Evolutionary conservation across 106 monocot genomes (phyloP), one percentile per base, ranked within the genome.

Genomic region (Ottelia alismoides): DNA sequence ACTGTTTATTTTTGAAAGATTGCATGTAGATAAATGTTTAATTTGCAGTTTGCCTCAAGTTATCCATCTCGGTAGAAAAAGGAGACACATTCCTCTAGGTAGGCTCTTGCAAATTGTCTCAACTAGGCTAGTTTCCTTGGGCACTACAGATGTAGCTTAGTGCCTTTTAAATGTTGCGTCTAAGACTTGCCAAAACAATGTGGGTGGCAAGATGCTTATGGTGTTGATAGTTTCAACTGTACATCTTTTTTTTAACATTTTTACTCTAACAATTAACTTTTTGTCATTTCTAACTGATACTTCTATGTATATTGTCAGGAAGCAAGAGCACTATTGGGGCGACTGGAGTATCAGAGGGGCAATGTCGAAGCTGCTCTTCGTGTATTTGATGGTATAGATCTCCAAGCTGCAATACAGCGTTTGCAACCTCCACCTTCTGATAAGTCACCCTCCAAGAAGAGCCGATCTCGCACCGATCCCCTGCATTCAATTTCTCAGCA

Each of bases 271-370:
- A n/a, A n/a, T n/a, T n/a, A n/a, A n/a, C n/a, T 20, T 46, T 46
- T 23, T 24, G 6, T 51, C 12, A 10, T 22, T 51, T 51, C 51
- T 51, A 23, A 0, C 51, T 51, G 26, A 14, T 9, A 24, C 11
- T 23, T 2, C 6, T 51, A 22, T n/a, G 4, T 22, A 20, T 48
- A 48, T 0, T 28, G 55, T 1, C 54, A 90, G 90, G 84, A 91
- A 77, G 90, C 84, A 25, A 80, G 77, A 55, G 90, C 84, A 11
- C 69, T 91, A 25, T 70, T 91, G 49, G 90, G 80, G 6, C 74
- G 84, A 61, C 72, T 91, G 25, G 90, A 91, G 31, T 91, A 78
- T 57, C 90, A 91, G 31, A 76, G 81, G 53, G 90, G 90, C 35
- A 84, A 91, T 60, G 69, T 91, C 21, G 90, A 91, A 72, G 77